Base-by-base conservation (phyloP, 805 yeast species). In the Blastobotrys mokoenaii region DNA sequence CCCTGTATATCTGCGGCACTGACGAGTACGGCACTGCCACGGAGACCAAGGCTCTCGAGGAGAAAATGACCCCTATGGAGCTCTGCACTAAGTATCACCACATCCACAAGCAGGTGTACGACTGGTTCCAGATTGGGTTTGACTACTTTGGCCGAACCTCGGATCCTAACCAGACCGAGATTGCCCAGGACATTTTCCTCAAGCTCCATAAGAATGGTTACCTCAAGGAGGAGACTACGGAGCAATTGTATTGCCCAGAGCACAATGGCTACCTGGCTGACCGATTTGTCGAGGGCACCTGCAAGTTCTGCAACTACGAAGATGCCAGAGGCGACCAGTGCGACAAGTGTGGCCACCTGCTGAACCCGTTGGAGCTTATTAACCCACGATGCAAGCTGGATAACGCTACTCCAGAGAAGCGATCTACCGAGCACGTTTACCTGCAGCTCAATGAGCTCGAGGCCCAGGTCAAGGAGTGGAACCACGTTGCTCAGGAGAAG, bases 301-400 rank as follows among this genome's bases (percentile, higher is more conserved):
- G 99, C 71, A 34, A 34, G 38, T 34, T n/a, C 20, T 93, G 99
- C 72, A 76, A 72, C 38, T 93, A 88, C 63, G 95, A 84, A 51
- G 98, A 93, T 64, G 99, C 99, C 29, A 80, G 98, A 66, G 99
- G 99, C 57, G 99, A 93, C 66, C 99, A 93, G 72, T 93, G 99
- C 76, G 99, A 93, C 66, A 82, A 82, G 59, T 93, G 99, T 73
- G 99, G 98, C 53, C 68, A 70, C 49, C 72, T 93, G 53, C 73
- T 93, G 56, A 84, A 90, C 63, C 96, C 98, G 42, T 83, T 88
- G 59, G 97, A 93, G 67, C 76, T 93, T 63, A 81, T 90, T 53
- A 77, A 89, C 52, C 97, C 99, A 45, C 84, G 95, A 57, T 93
- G 99, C 77, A 90, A 93, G 68, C 68, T 93, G 50, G 98, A 93